Evolutionary conservation across 1,139 yeast genomes (phyloP).

Genomic region (Taphrina confusa): DNA sequence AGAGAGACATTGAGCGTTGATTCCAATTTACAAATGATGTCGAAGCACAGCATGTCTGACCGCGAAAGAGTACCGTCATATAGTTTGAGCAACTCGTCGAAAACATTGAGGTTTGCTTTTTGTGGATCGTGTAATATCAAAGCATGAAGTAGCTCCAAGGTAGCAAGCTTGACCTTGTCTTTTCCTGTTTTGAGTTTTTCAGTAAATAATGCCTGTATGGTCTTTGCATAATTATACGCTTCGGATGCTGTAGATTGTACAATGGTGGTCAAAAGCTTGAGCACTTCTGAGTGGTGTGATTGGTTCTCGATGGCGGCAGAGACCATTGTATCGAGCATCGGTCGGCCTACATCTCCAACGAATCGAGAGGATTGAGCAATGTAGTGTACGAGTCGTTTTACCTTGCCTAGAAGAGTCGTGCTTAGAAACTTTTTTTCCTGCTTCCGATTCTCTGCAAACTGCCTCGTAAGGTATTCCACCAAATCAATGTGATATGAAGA

Average conservation of each 20-base stretch:
- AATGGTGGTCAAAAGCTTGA: constrained; percentile 2
- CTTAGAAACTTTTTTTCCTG: constrained; percentile 18
- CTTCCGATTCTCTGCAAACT: constrained; percentile 31
- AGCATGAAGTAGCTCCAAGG: background rate
- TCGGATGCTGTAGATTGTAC: constrained; percentile 4
- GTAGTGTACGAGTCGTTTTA: no score
- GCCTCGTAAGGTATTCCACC: constrained; percentile 12
- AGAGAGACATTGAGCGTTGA: background rate
- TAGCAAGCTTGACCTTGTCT: background rate
- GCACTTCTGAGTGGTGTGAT: constrained; percentile 7
- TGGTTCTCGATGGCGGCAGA: constrained; percentile 34
- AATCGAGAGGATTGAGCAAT: background rate
- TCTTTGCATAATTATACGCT: constrained; percentile 18
- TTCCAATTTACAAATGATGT: constrained; percentile 10
- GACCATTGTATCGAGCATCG: constrained; percentile 26
- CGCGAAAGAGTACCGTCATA: constrained; percentile 1
- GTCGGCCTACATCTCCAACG: background rate
- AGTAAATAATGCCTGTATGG: constrained; percentile 11
- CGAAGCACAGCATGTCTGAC: background rate
- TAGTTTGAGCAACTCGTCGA: constrained; percentile 18
- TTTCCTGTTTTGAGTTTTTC: background rate
- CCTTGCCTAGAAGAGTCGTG: background rate
- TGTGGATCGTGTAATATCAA: constrained; percentile 5
- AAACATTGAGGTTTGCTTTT: constrained; percentile 5
- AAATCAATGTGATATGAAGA: constrained; percentile 1